These are phyloP conservation scores for Globisporangium ultimum DNA, from an alignment of 352 stramenopile genomes.

Conservation along the genomic window DNA sequence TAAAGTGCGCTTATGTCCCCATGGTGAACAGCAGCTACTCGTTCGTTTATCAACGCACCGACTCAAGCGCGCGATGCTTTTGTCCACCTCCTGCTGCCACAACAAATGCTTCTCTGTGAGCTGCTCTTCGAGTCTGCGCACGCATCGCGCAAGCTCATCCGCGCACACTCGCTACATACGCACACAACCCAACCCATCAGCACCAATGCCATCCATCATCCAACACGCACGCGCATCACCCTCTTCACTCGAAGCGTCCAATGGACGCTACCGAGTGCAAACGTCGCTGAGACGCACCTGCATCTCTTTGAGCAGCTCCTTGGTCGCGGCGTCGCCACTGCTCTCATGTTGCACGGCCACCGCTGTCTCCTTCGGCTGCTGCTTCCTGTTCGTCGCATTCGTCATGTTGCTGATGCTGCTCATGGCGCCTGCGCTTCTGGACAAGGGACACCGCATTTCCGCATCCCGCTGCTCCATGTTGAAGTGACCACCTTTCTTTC, in stretches of 20 bases:
- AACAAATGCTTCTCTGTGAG: background rate
- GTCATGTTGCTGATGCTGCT: too few species aligned
- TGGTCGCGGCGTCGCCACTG: too few species aligned
- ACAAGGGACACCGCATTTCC: background rate
- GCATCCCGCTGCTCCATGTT: background rate
- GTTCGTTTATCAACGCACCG: background rate
- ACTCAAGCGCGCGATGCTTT: background rate
- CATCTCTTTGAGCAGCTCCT: constrained; percentile 12
- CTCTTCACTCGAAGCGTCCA: background rate
- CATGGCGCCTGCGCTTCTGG: too few species aligned
- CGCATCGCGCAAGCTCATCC: constrained; percentile 15
- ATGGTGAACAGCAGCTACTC: background rate
- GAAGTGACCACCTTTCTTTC: background rate
- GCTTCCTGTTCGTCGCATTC: too few species aligned
- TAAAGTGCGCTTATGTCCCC: too few species aligned
- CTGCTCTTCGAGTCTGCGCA: constrained; percentile 11
- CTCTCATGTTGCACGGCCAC: too few species aligned
- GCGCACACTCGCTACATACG: constrained; percentile 11
- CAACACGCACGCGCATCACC: background rate
- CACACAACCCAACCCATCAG: background rate
- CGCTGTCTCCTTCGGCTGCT: too few species aligned
- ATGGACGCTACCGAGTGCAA: background rate
- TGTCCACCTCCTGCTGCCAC: constrained; percentile 6
- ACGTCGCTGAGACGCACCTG: constrained; percentile 1
- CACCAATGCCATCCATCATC: too few species aligned